phyloP scores from a whole-genome alignment of 768 basidiomycete genomes.

The Boletus rufocinnamomeus region DNA sequence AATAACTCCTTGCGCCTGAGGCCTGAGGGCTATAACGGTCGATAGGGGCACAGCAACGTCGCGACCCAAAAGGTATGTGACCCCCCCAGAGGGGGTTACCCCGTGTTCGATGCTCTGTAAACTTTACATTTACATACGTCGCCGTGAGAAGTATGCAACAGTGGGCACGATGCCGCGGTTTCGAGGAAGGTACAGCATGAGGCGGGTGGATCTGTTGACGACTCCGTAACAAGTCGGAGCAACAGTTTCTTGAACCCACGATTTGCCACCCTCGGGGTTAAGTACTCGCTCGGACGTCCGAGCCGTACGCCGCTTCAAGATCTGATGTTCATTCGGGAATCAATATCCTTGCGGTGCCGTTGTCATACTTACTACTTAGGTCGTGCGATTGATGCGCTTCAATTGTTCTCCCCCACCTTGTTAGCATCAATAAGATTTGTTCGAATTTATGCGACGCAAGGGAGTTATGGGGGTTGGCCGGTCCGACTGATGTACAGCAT shows the following conservation, averaged over 20 bases:
- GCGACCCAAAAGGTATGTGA: background rate
- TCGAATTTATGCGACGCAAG: background rate
- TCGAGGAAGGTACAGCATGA: background rate
- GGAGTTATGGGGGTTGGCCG: background rate
- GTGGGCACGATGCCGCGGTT: background rate
- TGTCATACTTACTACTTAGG: background rate
- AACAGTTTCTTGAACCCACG: background rate
- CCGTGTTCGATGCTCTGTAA: background rate
- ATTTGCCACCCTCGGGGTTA: background rate
- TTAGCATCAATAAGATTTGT: background rate
- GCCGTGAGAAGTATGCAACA: no score
- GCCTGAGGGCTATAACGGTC: background rate
- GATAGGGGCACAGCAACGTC: slow-evolving; percentile 7
- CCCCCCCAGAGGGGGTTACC: background rate
- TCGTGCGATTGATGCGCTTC: background rate
- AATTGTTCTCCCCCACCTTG: no score
- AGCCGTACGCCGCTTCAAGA: background rate
- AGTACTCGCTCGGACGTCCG: background rate
- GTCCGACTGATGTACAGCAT: background rate
- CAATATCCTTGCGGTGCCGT: background rate
- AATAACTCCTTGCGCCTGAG: background rate
- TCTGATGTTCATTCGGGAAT: background rate
- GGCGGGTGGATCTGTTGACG: no score
- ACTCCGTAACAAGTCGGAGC: background rate
- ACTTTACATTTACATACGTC: background rate